Conservation (phyloP, 192 early-diverging fungal species). For the Entomortierella beljakovae region DNA sequence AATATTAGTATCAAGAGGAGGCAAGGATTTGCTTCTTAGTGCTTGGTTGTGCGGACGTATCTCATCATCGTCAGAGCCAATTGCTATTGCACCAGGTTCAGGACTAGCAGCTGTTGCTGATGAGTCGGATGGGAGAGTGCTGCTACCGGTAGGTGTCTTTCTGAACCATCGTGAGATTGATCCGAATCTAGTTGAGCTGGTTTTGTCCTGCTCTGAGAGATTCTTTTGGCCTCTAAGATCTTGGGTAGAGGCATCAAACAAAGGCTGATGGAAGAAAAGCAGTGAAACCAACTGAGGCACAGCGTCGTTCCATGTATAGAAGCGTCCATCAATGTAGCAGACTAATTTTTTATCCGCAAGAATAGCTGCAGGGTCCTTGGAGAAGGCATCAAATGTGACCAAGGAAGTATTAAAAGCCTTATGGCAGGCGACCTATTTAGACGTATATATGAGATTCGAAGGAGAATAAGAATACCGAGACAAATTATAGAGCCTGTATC, state of each 20-base stretch:
- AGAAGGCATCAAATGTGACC: conserved; percentile 43
- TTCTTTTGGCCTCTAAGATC: conserved; percentile 41
- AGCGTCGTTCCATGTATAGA: conserved; percentile 71
- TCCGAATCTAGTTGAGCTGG: conserved; percentile 46
- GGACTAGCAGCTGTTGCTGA: neutral
- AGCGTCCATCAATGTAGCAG: conserved; percentile 57
- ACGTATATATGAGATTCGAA: neutral
- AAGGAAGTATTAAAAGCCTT: conserved; percentile 29
- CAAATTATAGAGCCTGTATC: too few species aligned
- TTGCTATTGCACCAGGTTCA: conserved; percentile 11
- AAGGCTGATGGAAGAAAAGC: conserved; percentile 66
- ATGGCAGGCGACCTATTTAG: conserved; percentile 28
- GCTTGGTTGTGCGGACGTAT: conserved; percentile 32
- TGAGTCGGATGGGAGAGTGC: conserved; percentile 14
- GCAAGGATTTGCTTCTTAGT: conserved; percentile 41
- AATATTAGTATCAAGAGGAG: conserved; percentile 19
- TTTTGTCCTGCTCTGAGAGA: conserved; percentile 20
- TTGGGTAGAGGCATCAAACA: conserved; percentile 49
- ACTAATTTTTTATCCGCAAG: conserved; percentile 48
- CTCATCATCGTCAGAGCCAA: conserved; percentile 18
- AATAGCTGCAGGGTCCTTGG: conserved; percentile 41
- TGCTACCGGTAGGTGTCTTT: conserved; percentile 28
- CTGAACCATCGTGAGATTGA: conserved; percentile 52
- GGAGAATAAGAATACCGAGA: neutral
- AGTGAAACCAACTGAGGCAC: conserved; percentile 70